phyloP scores from a whole-genome alignment of 176 grass and related monocot genomes.

The Oryza rufipogon region DNA sequence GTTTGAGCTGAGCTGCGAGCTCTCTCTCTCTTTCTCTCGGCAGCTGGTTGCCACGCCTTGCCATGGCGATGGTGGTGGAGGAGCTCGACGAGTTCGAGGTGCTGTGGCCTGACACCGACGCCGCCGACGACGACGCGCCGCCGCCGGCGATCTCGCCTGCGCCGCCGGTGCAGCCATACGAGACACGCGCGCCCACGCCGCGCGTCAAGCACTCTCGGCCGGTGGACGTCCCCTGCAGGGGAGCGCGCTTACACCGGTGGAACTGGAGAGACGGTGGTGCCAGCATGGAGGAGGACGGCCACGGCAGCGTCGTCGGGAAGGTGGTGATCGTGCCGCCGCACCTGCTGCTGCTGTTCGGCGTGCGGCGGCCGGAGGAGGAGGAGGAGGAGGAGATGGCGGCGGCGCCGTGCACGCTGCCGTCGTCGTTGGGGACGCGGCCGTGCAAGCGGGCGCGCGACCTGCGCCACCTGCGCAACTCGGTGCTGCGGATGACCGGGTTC shows the following conservation, averaged over 20 bases:
- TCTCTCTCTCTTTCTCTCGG: background rate
- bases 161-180: background rate
- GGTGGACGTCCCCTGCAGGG: conserved; percentile 39
- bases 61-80: conserved; percentile 63
- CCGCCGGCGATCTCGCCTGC: background rate
- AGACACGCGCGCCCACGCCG: no score
- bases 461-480: conserved; percentile 52
- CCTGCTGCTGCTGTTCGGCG: conserved; percentile 55
- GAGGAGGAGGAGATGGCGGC: background rate
- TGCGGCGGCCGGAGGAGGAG: conserved; percentile 14
- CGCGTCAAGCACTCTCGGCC: conserved; percentile 19
- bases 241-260: background rate
- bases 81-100: conserved; percentile 72
- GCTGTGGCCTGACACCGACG: conserved; percentile 55
- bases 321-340: conserved; percentile 55
- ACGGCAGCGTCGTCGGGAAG: no score
- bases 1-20: no score
- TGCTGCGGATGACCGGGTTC: conserved; percentile 78
- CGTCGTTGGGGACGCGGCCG: conserved; percentile 35
- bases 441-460: conserved; percentile 64
- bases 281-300: background rate
- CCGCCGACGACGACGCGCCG: background rate
- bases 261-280: conserved; percentile 12
- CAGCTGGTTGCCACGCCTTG: background rate
- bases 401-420: conserved; percentile 44